Percentiles rank a stretch among this genome's conserved stretches.
Conservation (phyloP, 192 early-diverging fungal species). For the Entomortierella lignicola region DNA sequence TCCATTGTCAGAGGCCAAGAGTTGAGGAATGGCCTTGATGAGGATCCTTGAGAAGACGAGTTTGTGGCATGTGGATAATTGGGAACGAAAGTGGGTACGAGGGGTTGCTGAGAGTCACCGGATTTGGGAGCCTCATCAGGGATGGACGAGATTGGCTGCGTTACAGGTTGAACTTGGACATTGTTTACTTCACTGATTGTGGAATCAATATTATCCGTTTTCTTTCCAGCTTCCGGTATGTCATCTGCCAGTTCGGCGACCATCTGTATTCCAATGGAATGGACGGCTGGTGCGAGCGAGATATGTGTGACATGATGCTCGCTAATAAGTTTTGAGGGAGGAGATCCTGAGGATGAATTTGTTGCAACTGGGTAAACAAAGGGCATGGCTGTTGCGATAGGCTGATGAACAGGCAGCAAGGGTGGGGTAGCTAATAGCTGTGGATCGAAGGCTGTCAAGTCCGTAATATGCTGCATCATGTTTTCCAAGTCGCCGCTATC, state of each 20-base stretch:
- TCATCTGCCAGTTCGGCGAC: not conserved
- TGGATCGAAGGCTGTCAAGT: constrained; percentile 6
- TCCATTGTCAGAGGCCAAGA: constrained; percentile 44
- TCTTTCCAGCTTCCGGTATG: not conserved
- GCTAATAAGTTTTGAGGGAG: not conserved
- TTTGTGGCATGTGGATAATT: constrained; percentile 15
- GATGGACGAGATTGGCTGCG: not conserved
- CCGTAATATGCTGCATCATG: constrained; percentile 29
- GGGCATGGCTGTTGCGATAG: constrained; percentile 44
- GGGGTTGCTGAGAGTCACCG: constrained; percentile 17
- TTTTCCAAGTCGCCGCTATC: constrained; percentile 33
- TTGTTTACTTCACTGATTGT: not conserved
- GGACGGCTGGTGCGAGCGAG: not conserved
- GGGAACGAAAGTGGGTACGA: constrained; percentile 2
- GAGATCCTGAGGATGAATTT: not conserved
- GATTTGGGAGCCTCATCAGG: not conserved
- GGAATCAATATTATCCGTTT: too few species aligned
- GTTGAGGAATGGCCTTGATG: constrained; percentile 16
- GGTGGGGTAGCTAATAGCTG: constrained; percentile 31
- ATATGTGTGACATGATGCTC: not conserved
- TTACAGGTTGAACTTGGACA: not conserved
- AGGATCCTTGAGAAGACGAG: constrained; percentile 5
- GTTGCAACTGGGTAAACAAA: constrained; percentile 4
- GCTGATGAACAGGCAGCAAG: constrained; percentile 29
- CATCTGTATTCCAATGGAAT: too few species aligned